Base-by-base conservation (phyloP, 2,329 filamentous ascomycete genomes). In the Rhynchosporium secalis region DNA sequence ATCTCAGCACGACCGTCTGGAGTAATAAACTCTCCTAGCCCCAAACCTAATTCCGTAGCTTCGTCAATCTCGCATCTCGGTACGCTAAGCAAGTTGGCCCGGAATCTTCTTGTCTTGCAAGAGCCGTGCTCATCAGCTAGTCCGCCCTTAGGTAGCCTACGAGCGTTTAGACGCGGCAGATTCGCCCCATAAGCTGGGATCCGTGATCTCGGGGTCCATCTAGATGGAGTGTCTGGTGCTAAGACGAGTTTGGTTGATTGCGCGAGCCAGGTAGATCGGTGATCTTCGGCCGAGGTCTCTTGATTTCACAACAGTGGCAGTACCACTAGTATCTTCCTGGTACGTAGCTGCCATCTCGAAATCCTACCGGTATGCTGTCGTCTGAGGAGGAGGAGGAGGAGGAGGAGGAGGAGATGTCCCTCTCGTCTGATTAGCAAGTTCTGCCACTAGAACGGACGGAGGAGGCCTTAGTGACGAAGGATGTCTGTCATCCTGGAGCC, bases 361-460 rank as follows among this genome's bases (percentile, higher is more conserved):
- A 20, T 46, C 6, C 15, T 3, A 20, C 20, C 20, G 20, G 20
- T 20, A 46, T 46, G 43, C n/a, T 46, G 43, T 46, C 43, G 20
- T 48, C 29, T 15, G 45, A 47, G 45, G 45, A 47, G 26, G 10
- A 29, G 45, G n/a, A 31, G 8, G 47, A 31, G 28, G 45, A 47
- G 45, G 45, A 47, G 26, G 10, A 29, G 45, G n/a, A 31, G 8
- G 47, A 31, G 28, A 49, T 10, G 28, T 10, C 36, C 33, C 33
- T 40, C 51, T 54, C 36, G 51, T 54, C 51, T 54, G 40, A 33
- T 40, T 54, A 54, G 51, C 49, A 52, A 54, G 33, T 40, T 54
- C 51, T 54, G 36, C 9, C 51, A 36, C 51, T 54, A 40, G 33
- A 41, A 40, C 9, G 10, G 29, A 20, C 20, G 36, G 36, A 54